Base-by-base conservation (phyloP, 139 green algal genomes). In the Ulvella scutata region DNA sequence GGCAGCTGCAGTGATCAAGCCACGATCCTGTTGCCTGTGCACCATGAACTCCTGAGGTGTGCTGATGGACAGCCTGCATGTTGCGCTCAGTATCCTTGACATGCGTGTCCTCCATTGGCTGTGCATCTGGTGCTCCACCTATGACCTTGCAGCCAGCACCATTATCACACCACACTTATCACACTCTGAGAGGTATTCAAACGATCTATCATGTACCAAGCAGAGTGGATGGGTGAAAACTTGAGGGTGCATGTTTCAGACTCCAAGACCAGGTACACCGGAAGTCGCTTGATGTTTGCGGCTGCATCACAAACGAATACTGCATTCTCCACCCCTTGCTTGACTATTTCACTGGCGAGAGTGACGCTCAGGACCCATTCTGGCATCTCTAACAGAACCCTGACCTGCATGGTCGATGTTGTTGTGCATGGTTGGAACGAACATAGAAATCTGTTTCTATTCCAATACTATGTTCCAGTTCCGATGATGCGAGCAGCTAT, bases 51-150 rank as follows among this genome's bases (percentile, higher is more conserved):
- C n/a, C 4, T 39, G 62, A 10, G 38, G 36, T 39, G 20, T 23
- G 61, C 74, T 74, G 51, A 38, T 39, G 3, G 73, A 36, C 17
- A 72, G 76, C 9, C 62, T 76, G 62, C 67, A 76, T 62, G 20
- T 35, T 73, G 51, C 21, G 40, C 21, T 6, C 29, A 37, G 29
- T 38, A 28, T 43, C 9, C 31, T 4, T 26, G 26, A 43, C 62
- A 74, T 44, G 4, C 43, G 43, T 60, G 43, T 17, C 17, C 20
- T 17, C 43, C 43, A 60, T 17, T 60, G 43, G 17, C 20, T 60
- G 43, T 26, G 43, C 43, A 17, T 20, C 43, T 60, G 43, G 43
- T 60, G 43, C 17, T 17, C 17, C 17, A 17, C n/a, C n/a, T n/a
- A n/a, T n/a, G n/a, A n/a, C n/a, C n/a, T n/a, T n/a, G n/a, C n/a